Conservation (phyloP, 2,329 filamentous ascomycete species). For the Fonsecaea nubica region DNA sequence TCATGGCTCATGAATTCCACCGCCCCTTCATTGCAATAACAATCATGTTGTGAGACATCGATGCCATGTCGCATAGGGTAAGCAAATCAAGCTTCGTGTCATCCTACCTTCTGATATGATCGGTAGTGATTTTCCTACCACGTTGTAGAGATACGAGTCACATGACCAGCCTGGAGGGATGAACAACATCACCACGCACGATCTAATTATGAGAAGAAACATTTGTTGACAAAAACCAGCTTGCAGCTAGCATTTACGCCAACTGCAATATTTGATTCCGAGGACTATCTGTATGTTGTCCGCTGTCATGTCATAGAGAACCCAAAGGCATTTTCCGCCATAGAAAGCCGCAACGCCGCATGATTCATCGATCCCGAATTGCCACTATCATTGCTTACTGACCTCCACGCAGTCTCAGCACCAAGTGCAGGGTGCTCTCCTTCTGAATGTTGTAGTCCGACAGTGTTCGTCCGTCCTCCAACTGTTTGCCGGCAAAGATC, state of each 20-base stretch:
- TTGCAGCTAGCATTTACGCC: neutral
- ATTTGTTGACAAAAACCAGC: neutral
- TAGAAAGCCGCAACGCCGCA: slow-evolving; percentile 16
- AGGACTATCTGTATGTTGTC: slow-evolving; percentile 19
- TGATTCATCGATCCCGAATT: slow-evolving; percentile 15
- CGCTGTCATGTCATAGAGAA: neutral
- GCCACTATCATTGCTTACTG: slow-evolving; percentile 31
- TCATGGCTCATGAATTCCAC: too few relatives aligned
- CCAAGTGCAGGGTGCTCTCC: slow-evolving; percentile 70
- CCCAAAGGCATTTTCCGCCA: neutral
- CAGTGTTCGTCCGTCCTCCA: slow-evolving; percentile 59
- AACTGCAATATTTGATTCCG: slow-evolving; percentile 1
- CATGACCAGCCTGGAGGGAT: too few relatives aligned
- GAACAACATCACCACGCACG: too few relatives aligned
- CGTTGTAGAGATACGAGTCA: too few relatives aligned
- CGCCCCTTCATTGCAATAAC: too few relatives aligned
- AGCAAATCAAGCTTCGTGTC: too few relatives aligned
- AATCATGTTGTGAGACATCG: too few relatives aligned
- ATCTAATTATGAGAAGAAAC: too few relatives aligned
- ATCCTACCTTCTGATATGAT: too few relatives aligned
- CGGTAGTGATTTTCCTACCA: too few relatives aligned
- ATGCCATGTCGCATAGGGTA: too few relatives aligned
- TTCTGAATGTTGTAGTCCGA: slow-evolving; percentile 65
- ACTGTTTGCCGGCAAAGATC: slow-evolving; percentile 73
- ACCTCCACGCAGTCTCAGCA: slow-evolving; percentile 65